phyloP scores from a whole-genome alignment of 352 stramenopile species.

The Thalassiosira mediterranea region DNA sequence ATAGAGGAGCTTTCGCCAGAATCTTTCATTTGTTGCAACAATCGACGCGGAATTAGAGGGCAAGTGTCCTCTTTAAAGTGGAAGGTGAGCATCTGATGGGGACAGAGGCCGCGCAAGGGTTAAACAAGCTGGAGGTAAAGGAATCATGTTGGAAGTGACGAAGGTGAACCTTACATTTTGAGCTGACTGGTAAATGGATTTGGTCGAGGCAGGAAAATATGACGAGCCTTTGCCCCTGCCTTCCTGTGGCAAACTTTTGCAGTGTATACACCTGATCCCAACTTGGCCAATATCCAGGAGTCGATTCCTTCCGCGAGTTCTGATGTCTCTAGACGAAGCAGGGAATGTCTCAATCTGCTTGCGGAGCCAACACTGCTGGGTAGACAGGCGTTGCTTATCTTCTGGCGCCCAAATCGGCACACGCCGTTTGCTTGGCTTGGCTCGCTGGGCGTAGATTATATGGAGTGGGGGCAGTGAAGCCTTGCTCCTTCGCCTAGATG shows the following conservation, averaged over 20 bases:
- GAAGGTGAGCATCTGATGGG: conserved; percentile 22
- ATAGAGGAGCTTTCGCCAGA: conserved; percentile 2
- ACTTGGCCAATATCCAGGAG: conserved; percentile 31
- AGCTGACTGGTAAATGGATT: conserved; percentile 31
- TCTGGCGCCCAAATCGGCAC: conserved; percentile 24
- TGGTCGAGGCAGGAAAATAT: conserved; percentile 36
- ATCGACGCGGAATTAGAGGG: conserved; percentile 31
- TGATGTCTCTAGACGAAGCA: conserved; percentile 24
- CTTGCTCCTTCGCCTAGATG: not conserved
- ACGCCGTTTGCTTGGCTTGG: conserved; percentile 3
- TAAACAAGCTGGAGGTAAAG: too few species aligned
- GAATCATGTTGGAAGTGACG: too few species aligned
- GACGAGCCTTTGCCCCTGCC: conserved; percentile 29
- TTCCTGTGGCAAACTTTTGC: conserved; percentile 37
- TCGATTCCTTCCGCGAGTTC: conserved; percentile 34
- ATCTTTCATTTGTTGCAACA: conserved; percentile 42
- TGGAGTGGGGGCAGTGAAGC: not conserved
- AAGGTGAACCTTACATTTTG: too few species aligned
- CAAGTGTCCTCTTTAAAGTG: conserved; percentile 45
- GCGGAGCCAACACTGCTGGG: conserved; percentile 39
- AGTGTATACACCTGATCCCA: conserved; percentile 46
- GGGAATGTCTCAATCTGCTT: conserved; percentile 43
- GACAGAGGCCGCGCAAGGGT: too few species aligned
- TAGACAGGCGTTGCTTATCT: conserved; percentile 30
- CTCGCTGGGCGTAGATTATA: too few species aligned